Percentiles rank a stretch among this genome's conserved stretches.
Conservation (phyloP, 495 filamentous ascomycete genomes). For the Penicillium pancosmium region DNA sequence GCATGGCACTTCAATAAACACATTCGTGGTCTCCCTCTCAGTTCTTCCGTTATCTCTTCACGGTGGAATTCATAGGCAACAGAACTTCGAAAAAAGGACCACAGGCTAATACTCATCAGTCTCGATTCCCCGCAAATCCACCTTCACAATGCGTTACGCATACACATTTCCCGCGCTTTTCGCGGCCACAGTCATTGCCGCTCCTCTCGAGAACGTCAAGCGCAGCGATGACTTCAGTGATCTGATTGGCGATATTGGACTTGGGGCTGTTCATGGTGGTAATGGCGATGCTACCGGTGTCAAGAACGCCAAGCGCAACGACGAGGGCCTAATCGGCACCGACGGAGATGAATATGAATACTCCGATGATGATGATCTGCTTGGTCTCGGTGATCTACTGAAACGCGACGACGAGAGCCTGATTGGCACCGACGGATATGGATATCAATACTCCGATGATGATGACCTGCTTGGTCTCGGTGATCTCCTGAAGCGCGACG, state of each 20-base stretch:
- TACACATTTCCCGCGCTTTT: constrained; percentile 14
- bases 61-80: not conserved
- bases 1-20: too few relatives aligned
- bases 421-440: not conserved
- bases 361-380: not conserved
- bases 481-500: too few relatives aligned
- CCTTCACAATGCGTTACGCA: constrained; percentile 1
- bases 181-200: constrained; percentile 11
- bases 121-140: not conserved
- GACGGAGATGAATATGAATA: not conserved
- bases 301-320: constrained; percentile 10
- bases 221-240: not conserved
- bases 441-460: too few relatives aligned
- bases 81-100: not conserved
- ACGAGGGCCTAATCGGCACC: not conserved
- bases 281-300: constrained; percentile 2
- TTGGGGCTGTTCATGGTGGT: too few relatives aligned
- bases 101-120: not conserved
- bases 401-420: not conserved
- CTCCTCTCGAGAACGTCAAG: not conserved
- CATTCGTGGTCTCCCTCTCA: too few relatives aligned
- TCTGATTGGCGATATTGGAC: too few relatives aligned
- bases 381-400: not conserved
- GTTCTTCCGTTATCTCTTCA: too few relatives aligned
- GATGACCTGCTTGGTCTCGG: too few relatives aligned